A percentile compares a stretch with the other conserved stretches of the same genome.
phyloP scores from a whole-genome alignment of 2,329 filamentous ascomycete species.

The Lachnellula suecica region DNA sequence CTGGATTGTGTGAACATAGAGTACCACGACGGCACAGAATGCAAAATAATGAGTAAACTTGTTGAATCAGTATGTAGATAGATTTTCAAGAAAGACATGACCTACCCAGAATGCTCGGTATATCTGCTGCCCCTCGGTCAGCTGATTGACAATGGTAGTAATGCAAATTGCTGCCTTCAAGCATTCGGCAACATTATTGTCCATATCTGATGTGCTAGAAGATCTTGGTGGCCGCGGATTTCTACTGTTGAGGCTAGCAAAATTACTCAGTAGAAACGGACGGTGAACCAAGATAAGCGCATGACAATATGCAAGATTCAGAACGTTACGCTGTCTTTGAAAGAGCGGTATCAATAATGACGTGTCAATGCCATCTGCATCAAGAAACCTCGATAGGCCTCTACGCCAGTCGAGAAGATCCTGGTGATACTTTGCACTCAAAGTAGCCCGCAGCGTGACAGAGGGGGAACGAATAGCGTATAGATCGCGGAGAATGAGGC shows the following conservation, averaged over 20 bases:
- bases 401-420: constrained; percentile 46
- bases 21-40: constrained; percentile 43
- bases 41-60: constrained; percentile 43
- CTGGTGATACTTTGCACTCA: constrained; percentile 41
- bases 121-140: constrained; percentile 36
- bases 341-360: constrained; percentile 48
- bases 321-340: constrained; percentile 39
- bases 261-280: constrained; percentile 33
- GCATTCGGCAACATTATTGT: constrained; percentile 34
- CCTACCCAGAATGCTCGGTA: constrained; percentile 43
- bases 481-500: constrained; percentile 42
- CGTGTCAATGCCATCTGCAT: constrained; percentile 41
- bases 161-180: constrained; percentile 41
- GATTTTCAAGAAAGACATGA: not conserved
- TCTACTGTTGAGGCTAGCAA: constrained; percentile 23
- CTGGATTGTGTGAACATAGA: constrained; percentile 46
- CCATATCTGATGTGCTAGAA: constrained; percentile 15
- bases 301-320: constrained; percentile 37
- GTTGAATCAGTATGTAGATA: not conserved
- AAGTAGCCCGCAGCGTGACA: constrained; percentile 31
- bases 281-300: constrained; percentile 34
- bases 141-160: constrained; percentile 38
- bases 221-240: constrained; percentile 6
- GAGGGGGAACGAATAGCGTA: constrained; percentile 38
- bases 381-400: constrained; percentile 43